Conservation (phyloP, 345 rosid species). For the Pistacia vera region DNA sequence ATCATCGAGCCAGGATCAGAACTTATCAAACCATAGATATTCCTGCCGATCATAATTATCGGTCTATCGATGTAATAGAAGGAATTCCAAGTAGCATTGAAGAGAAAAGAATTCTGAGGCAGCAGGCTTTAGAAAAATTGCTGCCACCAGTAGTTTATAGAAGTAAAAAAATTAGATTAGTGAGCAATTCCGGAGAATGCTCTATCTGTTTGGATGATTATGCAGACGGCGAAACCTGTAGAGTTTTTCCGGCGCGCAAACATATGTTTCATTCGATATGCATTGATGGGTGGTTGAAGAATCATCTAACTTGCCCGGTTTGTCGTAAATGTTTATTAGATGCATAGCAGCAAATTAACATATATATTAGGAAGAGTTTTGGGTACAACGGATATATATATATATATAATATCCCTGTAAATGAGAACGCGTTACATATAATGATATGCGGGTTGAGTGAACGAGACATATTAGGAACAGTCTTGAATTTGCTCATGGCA, state of each 20-base stretch:
- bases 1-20: not conserved
- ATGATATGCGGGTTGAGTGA: too few species aligned
- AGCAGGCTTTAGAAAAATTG: not conserved
- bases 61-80: not conserved
- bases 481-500: too few species aligned
- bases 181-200: not conserved
- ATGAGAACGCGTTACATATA: too few species aligned
- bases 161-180: not conserved
- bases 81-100: not conserved
- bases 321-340: conserved; percentile 6
- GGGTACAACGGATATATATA: too few species aligned
- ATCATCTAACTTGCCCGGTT: conserved; percentile 2
- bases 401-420: too few species aligned
- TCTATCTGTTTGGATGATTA: conserved; percentile 18
- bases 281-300: conserved; percentile 2
- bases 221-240: not conserved
- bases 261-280: conserved; percentile 6
- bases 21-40: not conserved
- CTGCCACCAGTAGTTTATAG: not conserved
- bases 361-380: not conserved
- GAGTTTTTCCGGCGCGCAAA: conserved; percentile 10
- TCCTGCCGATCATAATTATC: not conserved
- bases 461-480: too few species aligned
- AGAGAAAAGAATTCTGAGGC: not conserved
- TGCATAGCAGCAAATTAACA: not conserved